Conservation (phyloP, 2,329 filamentous ascomycete species). For the Cladosporium sp. region DNA sequence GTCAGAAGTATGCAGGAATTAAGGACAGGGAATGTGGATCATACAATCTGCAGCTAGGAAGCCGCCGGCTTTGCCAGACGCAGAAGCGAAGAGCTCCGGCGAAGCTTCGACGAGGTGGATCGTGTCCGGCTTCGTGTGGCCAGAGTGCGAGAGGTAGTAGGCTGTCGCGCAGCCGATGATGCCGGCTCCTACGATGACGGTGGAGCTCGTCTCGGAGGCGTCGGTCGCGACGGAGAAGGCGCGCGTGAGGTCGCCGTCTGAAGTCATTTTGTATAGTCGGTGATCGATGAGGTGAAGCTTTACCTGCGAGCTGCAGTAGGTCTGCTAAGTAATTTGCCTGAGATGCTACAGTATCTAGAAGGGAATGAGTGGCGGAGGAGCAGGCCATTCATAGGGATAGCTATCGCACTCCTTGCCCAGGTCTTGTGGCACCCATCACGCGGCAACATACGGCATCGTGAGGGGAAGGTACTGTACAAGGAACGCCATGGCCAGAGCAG, state of each 20-base stretch:
- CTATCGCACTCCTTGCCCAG: no score
- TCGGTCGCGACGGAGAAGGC: conserved; percentile 13
- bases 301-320: background rate
- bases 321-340: no score
- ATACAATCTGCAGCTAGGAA: conserved; percentile 66
- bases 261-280: background rate
- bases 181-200: conserved; percentile 62
- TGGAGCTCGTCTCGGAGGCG: conserved; percentile 23
- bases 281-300: background rate
- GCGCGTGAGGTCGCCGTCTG: background rate
- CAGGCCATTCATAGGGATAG: no score
- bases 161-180: conserved; percentile 66
- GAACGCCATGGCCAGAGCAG: no score
- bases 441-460: no score
- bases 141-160: conserved; percentile 58
- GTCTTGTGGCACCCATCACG: no score
- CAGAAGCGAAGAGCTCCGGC: conserved; percentile 60
- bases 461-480: no score
- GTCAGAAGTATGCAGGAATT: no score
- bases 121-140: conserved; percentile 33
- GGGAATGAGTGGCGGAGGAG: no score
- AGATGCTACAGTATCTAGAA: no score
- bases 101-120: conserved; percentile 56
- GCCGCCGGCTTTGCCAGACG: conserved; percentile 67
- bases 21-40: conserved; percentile 4